Base-by-base conservation (phyloP, 176 grass and related monocot genomes). In the Bolboschoenus planiculmis region DNA sequence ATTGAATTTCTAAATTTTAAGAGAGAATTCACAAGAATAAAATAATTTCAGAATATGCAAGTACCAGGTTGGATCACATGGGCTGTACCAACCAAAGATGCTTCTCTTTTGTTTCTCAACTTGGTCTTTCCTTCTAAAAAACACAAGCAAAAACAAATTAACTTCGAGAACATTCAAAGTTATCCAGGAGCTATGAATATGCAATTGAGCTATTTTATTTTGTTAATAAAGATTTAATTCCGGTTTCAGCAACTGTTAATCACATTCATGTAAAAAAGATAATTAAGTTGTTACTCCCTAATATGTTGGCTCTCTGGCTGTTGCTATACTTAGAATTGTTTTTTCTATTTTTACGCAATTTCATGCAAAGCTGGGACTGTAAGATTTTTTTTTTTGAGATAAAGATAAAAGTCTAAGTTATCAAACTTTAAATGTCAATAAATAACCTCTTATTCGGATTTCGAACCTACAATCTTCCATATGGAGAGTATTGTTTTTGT, bases 71-170 rank as follows among this genome's bases (percentile, higher is more conserved):
- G 72, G 72, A 76, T 80, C 78, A 80, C 78, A 80, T 80, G 78
- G 9, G 43, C 56, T 60, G 7, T 42, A 80, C 78, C 78, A 80
- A 80, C 51, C 55, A 27, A 80, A 80, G 78, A 80, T 80, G 78
- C 78, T 75, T 18, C 2, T 80, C 9, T 77, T n/a, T 76, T 57
- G 77, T 9, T 80, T 80, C 44, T 76, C 44, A 30, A 33, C 24
- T 50, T 75, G 44, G 67, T 27, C 24, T 47, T 48, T 48, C 71
- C 71, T 48, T 74, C 4, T 7, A 18, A 37, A 68, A 70, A 70
- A 70, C 11, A 70, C 34, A 70, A 40, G 36, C 36, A 70, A 39
- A n/a, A 39, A 20, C 2, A 5, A 42, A 9, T 21, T 70, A 70
- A 23, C 34, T 68, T 70, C 7, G 37, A 66, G 65, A 70, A 70